Percentiles rank a stretch among this genome's conserved stretches.
Evolutionary conservation across 257 asterid genomes (phyloP).

Genomic region (Oldenlandia corymbosa): DNA sequence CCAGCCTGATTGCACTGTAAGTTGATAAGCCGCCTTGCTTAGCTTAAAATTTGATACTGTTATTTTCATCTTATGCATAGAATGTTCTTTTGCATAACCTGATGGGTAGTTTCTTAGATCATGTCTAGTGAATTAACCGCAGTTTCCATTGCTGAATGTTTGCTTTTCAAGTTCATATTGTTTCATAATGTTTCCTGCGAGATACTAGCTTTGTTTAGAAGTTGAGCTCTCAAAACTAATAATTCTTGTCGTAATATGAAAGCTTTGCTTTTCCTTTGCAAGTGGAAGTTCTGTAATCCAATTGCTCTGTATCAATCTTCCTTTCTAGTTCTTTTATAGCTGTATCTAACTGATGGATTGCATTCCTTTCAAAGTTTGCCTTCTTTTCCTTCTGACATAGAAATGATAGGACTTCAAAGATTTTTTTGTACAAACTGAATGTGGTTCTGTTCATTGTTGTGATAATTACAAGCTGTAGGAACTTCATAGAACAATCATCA

Average conservation of each 20-base stretch:
- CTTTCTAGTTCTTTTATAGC: not conserved
- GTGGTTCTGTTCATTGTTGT: not conserved
- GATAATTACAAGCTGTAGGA: not conserved
- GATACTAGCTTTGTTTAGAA: not conserved
- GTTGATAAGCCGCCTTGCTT: constrained; percentile 17
- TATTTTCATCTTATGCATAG: not conserved
- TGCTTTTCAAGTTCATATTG: too few relatives aligned
- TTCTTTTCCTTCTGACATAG: not conserved
- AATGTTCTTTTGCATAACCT: too few relatives aligned
- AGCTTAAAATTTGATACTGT: not conserved
- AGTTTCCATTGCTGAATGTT: too few relatives aligned
- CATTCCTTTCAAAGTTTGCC: not conserved
- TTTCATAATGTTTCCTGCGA: too few relatives aligned
- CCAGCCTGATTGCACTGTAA: constrained; percentile 51
- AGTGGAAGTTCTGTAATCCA: too few relatives aligned
- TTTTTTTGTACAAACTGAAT: not conserved
- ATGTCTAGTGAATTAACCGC: too few relatives aligned
- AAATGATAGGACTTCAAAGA: too few relatives aligned
- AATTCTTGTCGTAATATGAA: too few relatives aligned
- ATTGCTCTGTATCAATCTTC: not conserved
- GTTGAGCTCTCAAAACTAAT: too few relatives aligned
- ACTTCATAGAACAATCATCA: not conserved
- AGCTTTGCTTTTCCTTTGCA: too few relatives aligned
- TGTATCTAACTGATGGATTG: too few relatives aligned
- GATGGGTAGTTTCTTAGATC: too few relatives aligned